Conservation (phyloP, 129 eudicot genomes). For the sunflower (Helianthus annuus) region DNA sequence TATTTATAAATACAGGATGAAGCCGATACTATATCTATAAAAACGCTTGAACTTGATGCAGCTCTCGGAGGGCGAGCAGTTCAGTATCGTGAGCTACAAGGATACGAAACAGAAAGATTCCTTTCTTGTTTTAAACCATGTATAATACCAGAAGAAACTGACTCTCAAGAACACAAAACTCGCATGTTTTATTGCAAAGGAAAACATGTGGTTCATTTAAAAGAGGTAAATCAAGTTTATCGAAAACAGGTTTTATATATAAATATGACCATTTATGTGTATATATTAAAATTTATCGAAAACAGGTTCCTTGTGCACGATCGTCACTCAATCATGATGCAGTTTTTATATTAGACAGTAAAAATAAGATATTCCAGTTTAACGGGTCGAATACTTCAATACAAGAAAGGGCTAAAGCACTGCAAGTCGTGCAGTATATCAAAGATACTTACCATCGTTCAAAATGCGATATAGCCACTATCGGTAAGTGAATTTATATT, state of each 20-base stretch:
- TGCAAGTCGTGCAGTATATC: slow-evolving; percentile 87
- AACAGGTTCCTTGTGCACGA: slow-evolving; percentile 84
- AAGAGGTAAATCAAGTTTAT: slow-evolving; percentile 60
- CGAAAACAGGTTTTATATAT: neutral
- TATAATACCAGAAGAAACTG: slow-evolving; percentile 63
- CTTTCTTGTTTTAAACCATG: slow-evolving; percentile 85
- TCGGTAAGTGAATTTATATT: slow-evolving; percentile 50
- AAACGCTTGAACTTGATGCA: slow-evolving; percentile 74
- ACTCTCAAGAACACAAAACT: slow-evolving; percentile 59
- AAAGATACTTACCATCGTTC: slow-evolving; percentile 81
- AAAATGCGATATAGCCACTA: slow-evolving; percentile 80
- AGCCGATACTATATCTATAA: slow-evolving; percentile 21
- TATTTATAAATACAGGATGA: slow-evolving; percentile 25
- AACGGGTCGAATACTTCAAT: slow-evolving; percentile 82
- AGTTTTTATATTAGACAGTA: slow-evolving; percentile 68
- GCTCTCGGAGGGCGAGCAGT: slow-evolving; percentile 77
- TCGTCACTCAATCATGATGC: slow-evolving; percentile 89
- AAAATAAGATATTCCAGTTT: slow-evolving; percentile 84
- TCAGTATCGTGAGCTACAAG: slow-evolving; percentile 87
- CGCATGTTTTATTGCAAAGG: slow-evolving; percentile 81
- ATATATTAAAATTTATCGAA: slow-evolving; percentile 4
- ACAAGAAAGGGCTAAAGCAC: slow-evolving; percentile 96
- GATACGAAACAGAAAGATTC: slow-evolving; percentile 74
- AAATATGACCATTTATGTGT: neutral
- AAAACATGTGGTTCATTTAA: slow-evolving; percentile 81